These are phyloP conservation scores for Chlamydomonas urium DNA, from an alignment of 139 green algal species.

Conservation along the genomic window DNA sequence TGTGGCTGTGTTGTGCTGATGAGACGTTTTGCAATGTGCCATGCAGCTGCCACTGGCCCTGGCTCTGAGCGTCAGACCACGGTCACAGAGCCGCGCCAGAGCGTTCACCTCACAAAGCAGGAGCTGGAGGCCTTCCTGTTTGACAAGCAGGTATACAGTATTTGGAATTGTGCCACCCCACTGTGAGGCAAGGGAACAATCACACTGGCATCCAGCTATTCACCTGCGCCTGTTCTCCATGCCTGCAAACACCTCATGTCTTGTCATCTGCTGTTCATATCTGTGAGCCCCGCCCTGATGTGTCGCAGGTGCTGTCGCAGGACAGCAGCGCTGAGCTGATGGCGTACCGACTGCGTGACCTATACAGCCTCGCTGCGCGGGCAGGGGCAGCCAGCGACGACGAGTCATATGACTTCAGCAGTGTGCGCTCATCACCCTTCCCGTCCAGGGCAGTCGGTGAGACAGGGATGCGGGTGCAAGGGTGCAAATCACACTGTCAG, in stretches of 20 bases:
- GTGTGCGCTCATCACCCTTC: background rate
- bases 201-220: too few species aligned
- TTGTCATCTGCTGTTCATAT: background rate
- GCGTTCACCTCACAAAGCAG: background rate
- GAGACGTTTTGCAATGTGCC: too few species aligned
- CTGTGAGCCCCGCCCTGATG: background rate
- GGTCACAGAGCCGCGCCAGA: too few species aligned
- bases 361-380: background rate
- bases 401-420: constrained; percentile 1
- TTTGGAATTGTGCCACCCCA: background rate
- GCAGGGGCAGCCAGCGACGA: constrained; percentile 4
- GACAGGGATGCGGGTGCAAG: too few species aligned
- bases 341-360: constrained; percentile 9
- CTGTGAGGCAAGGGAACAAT: too few species aligned
- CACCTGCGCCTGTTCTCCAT: background rate
- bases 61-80: too few species aligned
- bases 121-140: constrained; percentile 16
- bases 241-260: background rate
- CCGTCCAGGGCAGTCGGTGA: too few species aligned
- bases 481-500: too few species aligned
- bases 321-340: constrained; percentile 12
- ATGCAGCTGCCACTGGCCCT: too few species aligned
- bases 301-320: constrained; percentile 2
- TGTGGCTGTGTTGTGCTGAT: too few species aligned
- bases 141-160: constrained; percentile 4